Conservation (phyloP, 345 rosid genomes). For the Pelargonium nanum region DNA sequence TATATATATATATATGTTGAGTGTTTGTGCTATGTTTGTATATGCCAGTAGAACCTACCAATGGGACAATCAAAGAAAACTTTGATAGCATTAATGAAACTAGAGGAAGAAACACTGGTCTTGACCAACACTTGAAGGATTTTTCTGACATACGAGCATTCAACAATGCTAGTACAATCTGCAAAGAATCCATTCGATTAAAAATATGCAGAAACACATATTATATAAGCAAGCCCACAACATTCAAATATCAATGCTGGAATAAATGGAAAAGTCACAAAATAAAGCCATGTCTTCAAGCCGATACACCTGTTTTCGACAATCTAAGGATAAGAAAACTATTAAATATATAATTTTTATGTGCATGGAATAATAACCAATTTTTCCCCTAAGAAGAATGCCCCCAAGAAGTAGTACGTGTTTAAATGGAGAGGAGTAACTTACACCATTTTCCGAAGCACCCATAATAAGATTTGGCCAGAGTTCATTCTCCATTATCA, state of each 20-base stretch:
- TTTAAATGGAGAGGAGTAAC: slow-evolving; percentile 17
- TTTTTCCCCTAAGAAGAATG: neutral
- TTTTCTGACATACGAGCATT: slow-evolving; percentile 70
- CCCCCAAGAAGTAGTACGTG: neutral
- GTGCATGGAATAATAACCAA: neutral
- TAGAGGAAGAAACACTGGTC: slow-evolving; percentile 47
- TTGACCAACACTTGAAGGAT: slow-evolving; percentile 63
- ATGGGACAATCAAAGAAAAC: slow-evolving; percentile 67
- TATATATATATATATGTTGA: slow-evolving; percentile 12
- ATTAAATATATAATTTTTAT: too few relatives aligned
- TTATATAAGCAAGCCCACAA: neutral
- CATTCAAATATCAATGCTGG: neutral
- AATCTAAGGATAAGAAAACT: too few relatives aligned
- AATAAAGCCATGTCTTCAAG: neutral
- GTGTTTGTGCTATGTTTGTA: neutral
- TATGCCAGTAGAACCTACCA: slow-evolving; percentile 32
- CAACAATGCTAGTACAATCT: slow-evolving; percentile 70
- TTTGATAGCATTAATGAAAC: slow-evolving; percentile 64
- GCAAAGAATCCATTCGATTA: slow-evolving; percentile 11
- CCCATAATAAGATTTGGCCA: slow-evolving; percentile 84
- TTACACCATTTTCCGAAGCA: slow-evolving; percentile 56
- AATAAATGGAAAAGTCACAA: neutral
- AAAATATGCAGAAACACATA: neutral
- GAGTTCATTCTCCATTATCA: slow-evolving; percentile 75
- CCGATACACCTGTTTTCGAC: neutral